Base-by-base conservation (phyloP, 352 stramenopile genomes). In the Phytophthora litchii region DNA sequence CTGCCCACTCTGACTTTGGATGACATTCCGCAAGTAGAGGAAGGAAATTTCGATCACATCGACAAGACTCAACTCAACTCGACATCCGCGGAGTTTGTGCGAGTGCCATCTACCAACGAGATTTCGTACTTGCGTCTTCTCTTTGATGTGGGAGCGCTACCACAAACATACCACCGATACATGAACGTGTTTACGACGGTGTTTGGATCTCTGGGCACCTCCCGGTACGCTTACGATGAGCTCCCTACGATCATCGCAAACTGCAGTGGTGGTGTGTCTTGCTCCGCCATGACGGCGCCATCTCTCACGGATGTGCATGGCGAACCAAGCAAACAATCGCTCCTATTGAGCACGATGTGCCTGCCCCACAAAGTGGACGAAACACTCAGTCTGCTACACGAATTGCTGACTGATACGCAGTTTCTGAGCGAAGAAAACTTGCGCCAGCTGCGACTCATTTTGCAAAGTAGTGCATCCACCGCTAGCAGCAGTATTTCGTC, bases 91-190 rank as follows among this genome's bases (percentile, higher is more conserved):
- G 76, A 92, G 52, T 89, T 89, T 46, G 79, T 91, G 11, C 56
- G 80, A 10, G 79, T 91, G 32, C 78, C 83, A 21, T 91, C 86
- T 21, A 94, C 83, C 10, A 92, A 93, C 67, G 86, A 91, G 54
- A 79, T 94, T 59, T 86, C 83, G 53, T 94, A 94, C 57, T 61
- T 94, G 16, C 85, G 85, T 1, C 54, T 94, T 40, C 59, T 86
- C 11, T 92, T 89, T 57, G 79, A 94, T 47, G 65, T 80, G 48
- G 42, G 40, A 27, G 45, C 66, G 25, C 52, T 92, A 13, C 86
- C 86, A 3, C 52, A 75, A 43, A 76, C 77, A 45, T 89, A 92
- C 37, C 76, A 90, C 49, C 45, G 64, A 53, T 92, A 86, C 58
- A 54, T 91, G 12, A 85, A 80, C 25, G 49, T 92, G 4, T 91